Conservation (phyloP, 2,329 filamentous ascomycete species). For the Xylariaceae sp. region DNA sequence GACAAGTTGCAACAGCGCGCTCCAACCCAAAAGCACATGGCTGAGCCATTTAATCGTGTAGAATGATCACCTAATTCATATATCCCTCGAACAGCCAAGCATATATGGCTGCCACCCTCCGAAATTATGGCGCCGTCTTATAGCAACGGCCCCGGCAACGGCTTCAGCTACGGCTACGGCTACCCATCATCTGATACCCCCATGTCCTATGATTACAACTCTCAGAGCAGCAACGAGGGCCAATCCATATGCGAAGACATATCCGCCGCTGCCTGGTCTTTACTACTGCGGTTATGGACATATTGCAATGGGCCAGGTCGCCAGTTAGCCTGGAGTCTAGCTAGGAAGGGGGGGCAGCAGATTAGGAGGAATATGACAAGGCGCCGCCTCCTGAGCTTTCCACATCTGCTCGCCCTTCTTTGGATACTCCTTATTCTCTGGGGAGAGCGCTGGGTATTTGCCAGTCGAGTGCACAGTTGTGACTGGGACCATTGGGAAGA, state of each 20-base stretch:
- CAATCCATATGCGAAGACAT: slow-evolving; percentile 44
- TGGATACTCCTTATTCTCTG: slow-evolving; percentile 82
- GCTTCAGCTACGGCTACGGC: slow-evolving; percentile 22
- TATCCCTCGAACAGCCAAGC: neutral
- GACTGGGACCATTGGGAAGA: slow-evolving; percentile 87
- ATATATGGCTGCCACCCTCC: slow-evolving; percentile 32
- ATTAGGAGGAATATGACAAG: slow-evolving; percentile 51
- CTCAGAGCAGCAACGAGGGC: slow-evolving; percentile 34
- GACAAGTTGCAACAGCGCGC: too few relatives aligned
- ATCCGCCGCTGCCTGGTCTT: slow-evolving; percentile 31
- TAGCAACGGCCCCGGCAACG: slow-evolving; percentile 36
- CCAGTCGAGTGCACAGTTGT: slow-evolving; percentile 70
- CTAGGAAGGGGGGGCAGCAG: slow-evolving; percentile 37
- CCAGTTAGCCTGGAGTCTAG: slow-evolving; percentile 38
- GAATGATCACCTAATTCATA: neutral
- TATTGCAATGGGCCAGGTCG: slow-evolving; percentile 48
- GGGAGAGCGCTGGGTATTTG: slow-evolving; percentile 82
- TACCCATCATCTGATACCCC: slow-evolving; percentile 21
- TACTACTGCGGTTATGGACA: slow-evolving; percentile 40
- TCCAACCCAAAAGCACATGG: neutral
- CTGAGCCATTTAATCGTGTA: neutral
- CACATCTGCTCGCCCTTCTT: slow-evolving; percentile 67
- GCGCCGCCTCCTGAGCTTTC: slow-evolving; percentile 61
- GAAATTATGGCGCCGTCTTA: slow-evolving; percentile 43
- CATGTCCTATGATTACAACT: slow-evolving; percentile 23